Conservation (phyloP, 2,329 filamentous ascomycete genomes). For the Microdochium bolleyi region DNA sequence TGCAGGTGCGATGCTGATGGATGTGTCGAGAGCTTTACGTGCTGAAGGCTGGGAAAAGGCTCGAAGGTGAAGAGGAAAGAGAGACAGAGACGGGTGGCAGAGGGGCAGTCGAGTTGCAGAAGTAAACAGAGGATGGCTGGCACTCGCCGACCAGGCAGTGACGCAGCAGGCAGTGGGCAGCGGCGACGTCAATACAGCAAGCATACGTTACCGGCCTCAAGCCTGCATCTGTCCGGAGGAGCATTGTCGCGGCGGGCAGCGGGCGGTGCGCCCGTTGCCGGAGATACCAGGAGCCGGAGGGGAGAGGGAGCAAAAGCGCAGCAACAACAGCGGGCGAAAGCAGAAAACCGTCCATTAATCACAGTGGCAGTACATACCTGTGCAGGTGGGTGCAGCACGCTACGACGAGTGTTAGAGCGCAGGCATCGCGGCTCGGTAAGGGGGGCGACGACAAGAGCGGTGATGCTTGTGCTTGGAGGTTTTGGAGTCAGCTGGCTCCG, state of each 20-base stretch:
- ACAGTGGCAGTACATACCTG: not conserved
- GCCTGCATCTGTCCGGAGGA: not conserved
- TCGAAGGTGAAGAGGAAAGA: not conserved
- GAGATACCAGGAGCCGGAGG: not conserved
- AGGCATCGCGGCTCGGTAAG: not conserved
- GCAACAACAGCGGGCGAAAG: not conserved
- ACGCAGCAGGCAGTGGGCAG: too few species aligned
- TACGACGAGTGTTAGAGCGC: not conserved
- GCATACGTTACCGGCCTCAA: too few species aligned
- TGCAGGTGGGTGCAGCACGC: not conserved
- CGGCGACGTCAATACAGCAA: too few species aligned
- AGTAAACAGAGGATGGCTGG: not conserved
- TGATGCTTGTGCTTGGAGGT: not conserved
- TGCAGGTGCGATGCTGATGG: not conserved
- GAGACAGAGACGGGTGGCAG: not conserved
- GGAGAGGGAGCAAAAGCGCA: not conserved
- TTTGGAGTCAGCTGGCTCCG: not conserved
- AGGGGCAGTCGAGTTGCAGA: not conserved
- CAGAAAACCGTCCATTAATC: not conserved
- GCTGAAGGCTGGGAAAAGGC: not conserved
- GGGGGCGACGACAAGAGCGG: not conserved
- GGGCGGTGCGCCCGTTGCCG: not conserved
- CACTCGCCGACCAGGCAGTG: not conserved
- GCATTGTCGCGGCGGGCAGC: not conserved
- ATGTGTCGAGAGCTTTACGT: not conserved